These are phyloP conservation scores for Auricularia auricula-judae DNA, from an alignment of 768 basidiomycete genomes.

Conservation along the genomic window DNA sequence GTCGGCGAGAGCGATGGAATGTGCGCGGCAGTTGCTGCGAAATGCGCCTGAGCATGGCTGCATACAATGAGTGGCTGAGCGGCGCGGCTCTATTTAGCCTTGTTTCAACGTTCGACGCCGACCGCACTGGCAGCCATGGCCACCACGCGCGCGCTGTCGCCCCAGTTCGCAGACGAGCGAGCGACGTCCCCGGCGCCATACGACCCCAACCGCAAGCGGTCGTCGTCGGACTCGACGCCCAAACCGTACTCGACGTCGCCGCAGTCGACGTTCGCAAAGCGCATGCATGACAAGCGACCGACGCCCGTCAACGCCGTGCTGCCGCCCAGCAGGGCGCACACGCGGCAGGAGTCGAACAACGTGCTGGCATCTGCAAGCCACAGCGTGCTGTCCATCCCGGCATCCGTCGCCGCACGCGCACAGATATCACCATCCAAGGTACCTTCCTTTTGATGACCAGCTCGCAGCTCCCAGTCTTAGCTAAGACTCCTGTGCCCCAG, in stretches of 20 bases:
- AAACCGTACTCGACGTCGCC: neutral
- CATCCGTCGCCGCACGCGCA: slow-evolving; percentile 2
- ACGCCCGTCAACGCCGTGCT: neutral
- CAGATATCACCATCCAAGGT: slow-evolving; percentile 26
- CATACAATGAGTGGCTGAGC: too few species aligned
- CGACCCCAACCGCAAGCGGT: neutral
- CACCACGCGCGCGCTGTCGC: neutral
- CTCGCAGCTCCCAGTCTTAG: neutral
- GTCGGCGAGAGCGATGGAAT: neutral
- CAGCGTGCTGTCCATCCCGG: neutral
- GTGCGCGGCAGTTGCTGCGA: too few species aligned
- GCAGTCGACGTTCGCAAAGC: neutral
- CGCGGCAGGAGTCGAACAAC: neutral
- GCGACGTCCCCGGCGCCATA: neutral
- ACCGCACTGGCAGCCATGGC: neutral
- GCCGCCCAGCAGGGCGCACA: neutral
- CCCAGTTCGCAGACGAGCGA: neutral
- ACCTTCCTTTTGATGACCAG: slow-evolving; percentile 19
- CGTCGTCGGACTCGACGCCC: neutral
- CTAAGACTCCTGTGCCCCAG: slow-evolving; percentile 4
- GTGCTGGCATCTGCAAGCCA: neutral
- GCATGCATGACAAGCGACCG: neutral
- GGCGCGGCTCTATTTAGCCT: neutral
- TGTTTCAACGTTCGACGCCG: neutral
- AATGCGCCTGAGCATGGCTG: too few species aligned